These are phyloP conservation scores for Aspergillus fijiensis DNA, from an alignment of 2,329 filamentous ascomycete genomes.

Conservation along the genomic window DNA sequence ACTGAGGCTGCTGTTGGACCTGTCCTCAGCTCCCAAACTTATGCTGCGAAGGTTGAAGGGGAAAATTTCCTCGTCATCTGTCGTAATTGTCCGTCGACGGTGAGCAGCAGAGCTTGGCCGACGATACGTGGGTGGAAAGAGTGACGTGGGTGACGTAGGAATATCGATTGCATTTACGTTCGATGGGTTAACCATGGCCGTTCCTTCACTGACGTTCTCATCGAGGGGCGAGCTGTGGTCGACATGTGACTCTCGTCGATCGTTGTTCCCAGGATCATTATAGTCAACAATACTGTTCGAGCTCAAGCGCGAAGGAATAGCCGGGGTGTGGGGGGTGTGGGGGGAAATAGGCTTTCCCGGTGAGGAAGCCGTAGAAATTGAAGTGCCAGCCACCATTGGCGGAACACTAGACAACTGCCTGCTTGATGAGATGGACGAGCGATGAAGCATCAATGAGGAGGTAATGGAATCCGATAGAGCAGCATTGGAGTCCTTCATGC, in stretches of 20 bases:
- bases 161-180: constrained; percentile 50
- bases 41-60: constrained; percentile 48
- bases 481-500: constrained; percentile 85
- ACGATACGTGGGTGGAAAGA: constrained; percentile 42
- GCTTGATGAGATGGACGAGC: constrained; percentile 74
- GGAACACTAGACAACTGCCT: constrained; percentile 69
- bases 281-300: constrained; percentile 84
- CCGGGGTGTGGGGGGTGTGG: constrained; percentile 88
- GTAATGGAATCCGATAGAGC: constrained; percentile 90
- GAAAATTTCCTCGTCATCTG: constrained; percentile 48
- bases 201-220: constrained; percentile 39
- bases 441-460: constrained; percentile 79
- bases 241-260: constrained; percentile 29
- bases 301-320: constrained; percentile 88
- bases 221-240: constrained; percentile 35
- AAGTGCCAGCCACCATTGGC: constrained; percentile 62
- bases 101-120: constrained; percentile 48
- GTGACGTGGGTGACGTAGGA: constrained; percentile 45
- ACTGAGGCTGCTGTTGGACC: constrained; percentile 33
- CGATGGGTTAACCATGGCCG: constrained; percentile 32
- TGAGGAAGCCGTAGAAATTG: constrained; percentile 81
- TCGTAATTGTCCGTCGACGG: constrained; percentile 33
- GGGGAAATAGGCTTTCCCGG: constrained; percentile 87
- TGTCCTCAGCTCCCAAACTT: constrained; percentile 46
- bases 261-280: constrained; percentile 40